Base-by-base conservation (phyloP, 257 asterid genomes). In the Ehretia macrophylla region DNA sequence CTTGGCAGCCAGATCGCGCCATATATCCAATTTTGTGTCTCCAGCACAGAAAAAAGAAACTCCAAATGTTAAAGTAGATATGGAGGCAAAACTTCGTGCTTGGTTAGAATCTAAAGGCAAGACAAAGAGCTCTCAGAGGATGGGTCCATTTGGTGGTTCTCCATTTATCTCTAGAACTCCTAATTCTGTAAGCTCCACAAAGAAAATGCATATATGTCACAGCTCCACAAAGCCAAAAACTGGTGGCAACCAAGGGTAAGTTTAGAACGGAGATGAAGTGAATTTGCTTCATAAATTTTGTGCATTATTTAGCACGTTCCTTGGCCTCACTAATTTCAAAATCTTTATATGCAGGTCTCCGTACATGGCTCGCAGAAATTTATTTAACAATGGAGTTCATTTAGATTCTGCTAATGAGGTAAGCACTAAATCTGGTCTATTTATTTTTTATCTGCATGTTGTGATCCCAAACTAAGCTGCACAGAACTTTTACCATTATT, bases 41-140 rank as follows among this genome's bases (percentile, higher is more conserved):
- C 72, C 95, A 39, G 68, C 82, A 40, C 82, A 75, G 39, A 78
- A 70, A 59, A 81, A 59, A 64, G 65, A 62, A 9, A 72, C 83
- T 65, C 83, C 97, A 32, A 78, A 66, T 47, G 70, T 63, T 55
- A 84, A 82, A 79, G 75, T 84, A 32, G 84, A 86, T 73, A 88
- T 88, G 99, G 97, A 84, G 67, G 88, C 81, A 32, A 92, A 81
- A 79, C 97, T 88, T 60, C 78, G 39, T 32, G 77, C 90, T 42
- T 92, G 99, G 99, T 75, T 84, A 18, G 96, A 86, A 77, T 86
- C 94, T 2, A 88, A 84, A 63, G 97, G 97, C 55, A 88, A 88
- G 87, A 72, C 68, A 9, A 84, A 71, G 64, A 80, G 85, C 67
- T 60, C 85, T 68, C 88, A 81, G 18, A 78, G 75, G 70, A 68